These are phyloP conservation scores for Murraya paniculata DNA, from an alignment of 345 rosid genomes.

Conservation along the genomic window DNA sequence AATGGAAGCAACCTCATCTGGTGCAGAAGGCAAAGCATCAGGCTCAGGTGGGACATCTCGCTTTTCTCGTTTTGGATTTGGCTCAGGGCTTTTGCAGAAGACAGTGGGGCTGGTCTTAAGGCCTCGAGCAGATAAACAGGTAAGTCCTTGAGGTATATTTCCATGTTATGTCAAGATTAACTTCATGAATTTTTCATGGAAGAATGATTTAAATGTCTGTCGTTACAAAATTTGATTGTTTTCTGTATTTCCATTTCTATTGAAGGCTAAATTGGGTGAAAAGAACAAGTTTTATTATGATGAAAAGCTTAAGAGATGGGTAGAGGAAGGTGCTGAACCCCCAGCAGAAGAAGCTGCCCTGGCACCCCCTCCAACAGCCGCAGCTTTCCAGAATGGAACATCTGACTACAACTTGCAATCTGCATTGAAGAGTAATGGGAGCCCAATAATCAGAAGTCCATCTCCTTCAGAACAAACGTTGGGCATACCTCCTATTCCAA, in stretches of 20 bases:
- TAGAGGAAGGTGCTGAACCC: slow-evolving; percentile 90
- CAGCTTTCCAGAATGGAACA: slow-evolving; percentile 63
- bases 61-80: slow-evolving; percentile 75
- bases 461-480: slow-evolving; percentile 46
- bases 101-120: slow-evolving; percentile 81
- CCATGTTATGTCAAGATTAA: not conserved
- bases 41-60: slow-evolving; percentile 58
- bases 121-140: slow-evolving; percentile 81
- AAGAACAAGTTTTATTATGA: slow-evolving; percentile 87
- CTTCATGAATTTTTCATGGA: not conserved
- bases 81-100: slow-evolving; percentile 73
- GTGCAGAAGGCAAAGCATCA: slow-evolving; percentile 56
- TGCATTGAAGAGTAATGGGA: slow-evolving; percentile 46
- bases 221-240: slow-evolving; percentile 9
- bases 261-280: slow-evolving; percentile 94
- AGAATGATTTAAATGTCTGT: not conserved
- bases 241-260: slow-evolving; percentile 20
- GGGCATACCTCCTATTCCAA: slow-evolving; percentile 84
- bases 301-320: slow-evolving; percentile 96
- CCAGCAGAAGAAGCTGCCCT: slow-evolving; percentile 78
- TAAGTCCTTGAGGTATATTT: slow-evolving; percentile 21
- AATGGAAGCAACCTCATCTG: slow-evolving; percentile 42
- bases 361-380: slow-evolving; percentile 84
- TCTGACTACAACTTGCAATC: slow-evolving; percentile 63
- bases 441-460: slow-evolving; percentile 46